Evolutionary conservation across 139 green algal species (phyloP), one percentile per base, ranked within the genome.

Genomic region (Chlorella vulgaris): DNA sequence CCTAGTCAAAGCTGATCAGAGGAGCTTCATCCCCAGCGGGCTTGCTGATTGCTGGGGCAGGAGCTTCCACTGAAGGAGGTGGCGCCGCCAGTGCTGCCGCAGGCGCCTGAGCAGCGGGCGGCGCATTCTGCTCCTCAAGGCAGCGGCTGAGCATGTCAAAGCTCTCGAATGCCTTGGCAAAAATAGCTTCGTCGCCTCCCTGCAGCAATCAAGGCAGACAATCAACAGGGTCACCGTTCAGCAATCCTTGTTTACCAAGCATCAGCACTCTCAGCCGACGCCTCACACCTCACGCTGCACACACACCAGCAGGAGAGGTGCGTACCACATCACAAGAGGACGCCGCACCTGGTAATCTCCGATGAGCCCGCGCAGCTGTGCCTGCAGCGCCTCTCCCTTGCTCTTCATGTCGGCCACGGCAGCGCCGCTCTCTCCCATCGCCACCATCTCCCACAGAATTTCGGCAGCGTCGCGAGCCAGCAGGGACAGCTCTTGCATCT

Each of bases 391-490:
- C 40, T 81, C 53, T 31, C 76, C 82, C 43, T 89, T 89, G 43
- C 53, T 47, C 65, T 82, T 76, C 84, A 92, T 91, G 33, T 92
- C 86, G 2, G 50, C 51, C 6, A 85, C 65, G 28, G 80, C 86
- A 2, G 74, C 78, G 43, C 84, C 81, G 26, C 38, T 63, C 39
- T 90, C 84, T 28, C 87, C 81, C 84, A 91, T 87, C 29, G 88
- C 88, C 36, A 86, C 88, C 86, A 92, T 87, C 79, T 92, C 88
- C 81, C 84, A 92, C 62, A 92, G 58, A 28, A 92, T 84, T 40
- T 87, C 88, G 38, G 84, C 84, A 36, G 88, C 88, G 5, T 92
- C 88, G 33, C 67, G 67, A 2, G 86, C 81, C 55, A 92, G 84
- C 3, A 75, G 42, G 6, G 69, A 67, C 22, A 89, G 55, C 47